A percentile compares a stretch with the other conserved stretches of the same genome.
These are phyloP conservation scores for Apiospora phragmitis DNA, from an alignment of 2,329 filamentous ascomycete species.

Conservation along the genomic window DNA sequence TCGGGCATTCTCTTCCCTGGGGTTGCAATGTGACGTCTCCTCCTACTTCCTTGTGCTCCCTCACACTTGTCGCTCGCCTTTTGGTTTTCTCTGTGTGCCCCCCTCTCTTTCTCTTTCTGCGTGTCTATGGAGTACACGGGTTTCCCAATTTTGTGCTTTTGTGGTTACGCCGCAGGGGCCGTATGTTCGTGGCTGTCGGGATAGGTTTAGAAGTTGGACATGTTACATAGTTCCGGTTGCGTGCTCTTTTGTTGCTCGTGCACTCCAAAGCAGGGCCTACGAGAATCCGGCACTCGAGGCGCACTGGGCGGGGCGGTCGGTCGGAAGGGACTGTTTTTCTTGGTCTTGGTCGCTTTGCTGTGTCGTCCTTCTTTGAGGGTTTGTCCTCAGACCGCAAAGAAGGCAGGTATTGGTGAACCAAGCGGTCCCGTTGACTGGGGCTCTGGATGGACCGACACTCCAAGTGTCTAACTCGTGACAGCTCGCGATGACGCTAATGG, in stretches of 20 bases:
- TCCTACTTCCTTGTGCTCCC: not conserved
- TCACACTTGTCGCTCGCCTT: not conserved
- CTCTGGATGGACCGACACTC: not conserved
- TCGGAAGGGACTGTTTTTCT: not conserved
- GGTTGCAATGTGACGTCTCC: not conserved
- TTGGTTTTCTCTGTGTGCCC: no score
- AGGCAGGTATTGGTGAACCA: not conserved
- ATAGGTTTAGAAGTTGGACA: not conserved
- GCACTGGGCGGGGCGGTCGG: not conserved
- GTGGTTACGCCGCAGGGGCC: not conserved
- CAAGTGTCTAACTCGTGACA: not conserved
- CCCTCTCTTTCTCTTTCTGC: not conserved
- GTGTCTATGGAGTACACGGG: not conserved
- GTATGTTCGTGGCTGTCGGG: not conserved
- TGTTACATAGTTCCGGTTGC: not conserved
- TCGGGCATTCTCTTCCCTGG: slow-evolving; percentile 50
- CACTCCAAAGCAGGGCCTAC: not conserved
- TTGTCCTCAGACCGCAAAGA: not conserved
- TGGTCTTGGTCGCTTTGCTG: not conserved
- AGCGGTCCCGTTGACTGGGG: not conserved
- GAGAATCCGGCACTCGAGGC: not conserved
- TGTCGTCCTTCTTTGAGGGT: not conserved
- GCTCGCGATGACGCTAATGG: not conserved
- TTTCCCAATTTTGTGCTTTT: not conserved
- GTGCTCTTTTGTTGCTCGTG: not conserved